Percentiles rank a stretch among this genome's conserved stretches.
Evolutionary conservation across 106 monocot species (phyloP).

Genomic region (Apostasia shenzhenica): DNA sequence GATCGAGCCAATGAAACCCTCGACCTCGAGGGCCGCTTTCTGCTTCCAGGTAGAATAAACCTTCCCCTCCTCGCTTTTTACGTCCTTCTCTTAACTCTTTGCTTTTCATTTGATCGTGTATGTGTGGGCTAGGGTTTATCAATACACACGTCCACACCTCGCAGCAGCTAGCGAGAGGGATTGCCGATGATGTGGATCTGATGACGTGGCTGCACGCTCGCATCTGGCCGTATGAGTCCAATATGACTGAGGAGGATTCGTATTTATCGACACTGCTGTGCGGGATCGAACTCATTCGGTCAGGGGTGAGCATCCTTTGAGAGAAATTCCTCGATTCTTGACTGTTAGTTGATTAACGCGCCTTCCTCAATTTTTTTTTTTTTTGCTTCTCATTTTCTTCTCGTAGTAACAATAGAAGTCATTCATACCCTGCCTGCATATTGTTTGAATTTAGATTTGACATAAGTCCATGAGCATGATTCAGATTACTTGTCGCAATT

Average conservation of each 20-base stretch:
- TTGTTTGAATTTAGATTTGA: no score
- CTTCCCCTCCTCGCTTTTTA: not conserved
- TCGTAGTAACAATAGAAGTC: no score
- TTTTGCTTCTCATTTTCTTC: no score
- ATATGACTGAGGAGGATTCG: constrained; percentile 85
- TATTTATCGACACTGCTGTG: constrained; percentile 90
- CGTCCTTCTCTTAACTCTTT: not conserved
- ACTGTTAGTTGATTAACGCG: no score
- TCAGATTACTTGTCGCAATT: no score
- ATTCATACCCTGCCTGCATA: no score
- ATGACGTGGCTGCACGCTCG: constrained; percentile 85
- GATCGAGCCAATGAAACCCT: constrained; percentile 33
- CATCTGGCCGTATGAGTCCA: constrained; percentile 90
- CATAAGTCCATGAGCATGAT: no score
- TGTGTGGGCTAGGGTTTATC: constrained; percentile 47
- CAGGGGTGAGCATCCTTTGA: constrained; percentile 44
- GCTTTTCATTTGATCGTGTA: not conserved
- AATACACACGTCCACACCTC: constrained; percentile 97
- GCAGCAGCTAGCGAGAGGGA: constrained; percentile 85
- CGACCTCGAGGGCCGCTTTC: constrained; percentile 53
- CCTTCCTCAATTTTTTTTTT: no score
- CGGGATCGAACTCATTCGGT: constrained; percentile 84
- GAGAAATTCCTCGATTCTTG: not conserved
- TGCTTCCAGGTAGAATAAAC: constrained; percentile 47
- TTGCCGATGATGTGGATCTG: constrained; percentile 90